A percentile compares a stretch with the other conserved stretches of the same genome.
phyloP scores from a whole-genome alignment of 371 early-diverging fungal genomes.

The Mucor racemosus region DNA sequence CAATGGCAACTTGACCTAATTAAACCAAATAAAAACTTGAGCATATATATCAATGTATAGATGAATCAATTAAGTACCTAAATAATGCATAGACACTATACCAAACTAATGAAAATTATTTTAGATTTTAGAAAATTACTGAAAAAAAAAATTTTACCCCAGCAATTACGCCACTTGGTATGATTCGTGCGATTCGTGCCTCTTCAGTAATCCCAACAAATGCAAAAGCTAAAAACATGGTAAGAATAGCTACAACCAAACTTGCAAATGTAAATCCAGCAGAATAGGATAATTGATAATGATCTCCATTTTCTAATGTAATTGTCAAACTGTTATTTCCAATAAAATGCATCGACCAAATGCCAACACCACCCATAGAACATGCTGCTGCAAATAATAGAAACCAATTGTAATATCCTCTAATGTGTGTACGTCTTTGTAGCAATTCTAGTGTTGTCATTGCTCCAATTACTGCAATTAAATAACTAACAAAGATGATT shows the following conservation, averaged over 20 bases:
- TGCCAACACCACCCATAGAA: slow-evolving; percentile 48
- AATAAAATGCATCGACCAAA: slow-evolving; percentile 60
- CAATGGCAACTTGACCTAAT: slow-evolving; percentile 53
- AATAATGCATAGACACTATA: slow-evolving; percentile 50
- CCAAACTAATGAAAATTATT: slow-evolving; percentile 33
- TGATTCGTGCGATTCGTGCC: slow-evolving; percentile 36
- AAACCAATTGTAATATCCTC: slow-evolving; percentile 44
- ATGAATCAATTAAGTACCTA: slow-evolving; percentile 34
- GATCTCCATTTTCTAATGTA: slow-evolving; percentile 4
- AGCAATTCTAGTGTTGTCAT: slow-evolving; percentile 39
- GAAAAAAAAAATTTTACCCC: slow-evolving; percentile 36
- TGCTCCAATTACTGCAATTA: slow-evolving; percentile 35
- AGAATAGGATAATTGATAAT: slow-evolving; percentile 42
- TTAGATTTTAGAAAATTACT: background rate
- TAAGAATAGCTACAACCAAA: slow-evolving; percentile 41
- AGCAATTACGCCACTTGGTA: slow-evolving; percentile 46
- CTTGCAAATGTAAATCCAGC: slow-evolving; percentile 50
- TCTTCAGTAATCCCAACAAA: slow-evolving; percentile 53
- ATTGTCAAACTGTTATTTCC: slow-evolving; percentile 49
- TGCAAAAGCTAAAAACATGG: slow-evolving; percentile 51
- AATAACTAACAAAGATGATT: slow-evolving; percentile 34
- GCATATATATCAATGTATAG: background rate
- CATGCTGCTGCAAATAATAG: slow-evolving; percentile 43
- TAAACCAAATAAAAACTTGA: background rate
- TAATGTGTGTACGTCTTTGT: slow-evolving; percentile 34